Base-by-base conservation (phyloP, 2,329 filamentous ascomycete species). In the Fusarium brachygibbosum region DNA sequence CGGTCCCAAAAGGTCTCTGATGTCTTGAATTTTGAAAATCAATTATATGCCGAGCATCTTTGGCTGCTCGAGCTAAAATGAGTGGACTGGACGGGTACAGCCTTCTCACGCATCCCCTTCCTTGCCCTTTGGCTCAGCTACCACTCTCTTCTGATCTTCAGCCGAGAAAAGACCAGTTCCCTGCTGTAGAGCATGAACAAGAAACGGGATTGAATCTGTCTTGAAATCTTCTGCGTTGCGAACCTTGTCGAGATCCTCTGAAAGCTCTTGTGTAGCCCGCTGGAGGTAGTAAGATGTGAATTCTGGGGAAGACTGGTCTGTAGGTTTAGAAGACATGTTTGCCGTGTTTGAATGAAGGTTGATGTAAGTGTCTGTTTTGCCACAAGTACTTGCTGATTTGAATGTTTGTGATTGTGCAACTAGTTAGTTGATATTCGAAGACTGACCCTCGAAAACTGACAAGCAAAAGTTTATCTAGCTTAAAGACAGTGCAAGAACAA, bases 171-270 rank as follows among this genome's bases (percentile, higher is more conserved):
- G 85, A 8, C 80, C 81, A 6, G 86, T 86, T 0, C 91, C 91
- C 74, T 93, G 91, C 79, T 88, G 87, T 69, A 94, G 77, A 5
- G 91, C 90, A 72, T 87, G 83, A 34, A 94, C 84, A 41, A 94
- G 84, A 75, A 93, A 85, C 7, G 85, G 83, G 31, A 93, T 84
- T 5, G 87, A 86, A 52, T 88, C 88, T 61, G 82, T 82, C 75
- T 88, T 89, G 80, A 93, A 94, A 79, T 94, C 92, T 71, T 88
- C 87, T 12, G 91, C 90, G 10, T 74, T 78, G 68, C 91, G 87
- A 65, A 93, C 83, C 77, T 88, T 88, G 80, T 93, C 89, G 37
- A 94, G 84, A 76, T 94, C 92, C 70, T 93, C 90, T 14, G 89
- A 88, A 58, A 94, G 88, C 76, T 94, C 91, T 51, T 84, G 82